A percentile compares a stretch with the other conserved stretches of the same genome.
phyloP scores from a whole-genome alignment of 371 early-diverging fungal species.

The Thermomucor indicae-seudaticae region DNA sequence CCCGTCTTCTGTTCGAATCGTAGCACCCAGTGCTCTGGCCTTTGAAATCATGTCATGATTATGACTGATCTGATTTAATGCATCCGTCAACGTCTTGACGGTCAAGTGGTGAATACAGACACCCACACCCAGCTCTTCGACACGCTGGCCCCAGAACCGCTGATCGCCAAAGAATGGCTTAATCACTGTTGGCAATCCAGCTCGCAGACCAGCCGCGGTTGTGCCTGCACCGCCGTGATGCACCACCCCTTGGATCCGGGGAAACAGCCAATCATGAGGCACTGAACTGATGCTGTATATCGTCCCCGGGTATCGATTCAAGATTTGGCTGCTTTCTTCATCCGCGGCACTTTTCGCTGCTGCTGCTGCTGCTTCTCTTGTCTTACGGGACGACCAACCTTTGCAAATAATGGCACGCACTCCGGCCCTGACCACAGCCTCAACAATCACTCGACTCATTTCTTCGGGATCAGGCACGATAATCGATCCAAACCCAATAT shows the following conservation, averaged over 20 bases:
- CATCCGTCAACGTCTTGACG: slow-evolving; percentile 44
- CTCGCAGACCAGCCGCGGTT: slow-evolving; percentile 73
- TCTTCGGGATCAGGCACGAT: slow-evolving; percentile 75
- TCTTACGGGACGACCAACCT: slow-evolving; percentile 68
- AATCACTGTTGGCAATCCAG: slow-evolving; percentile 71
- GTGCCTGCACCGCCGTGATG: slow-evolving; percentile 92
- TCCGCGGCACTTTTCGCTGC: slow-evolving; percentile 6
- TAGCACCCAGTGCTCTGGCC: slow-evolving; percentile 52
- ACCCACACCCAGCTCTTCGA: slow-evolving; percentile 65
- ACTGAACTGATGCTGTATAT: slow-evolving; percentile 56
- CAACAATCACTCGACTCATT: slow-evolving; percentile 60
- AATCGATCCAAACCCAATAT: slow-evolving; percentile 87
- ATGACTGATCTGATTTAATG: slow-evolving; percentile 52
- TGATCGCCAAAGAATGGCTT: slow-evolving; percentile 88
- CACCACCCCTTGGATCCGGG: slow-evolving; percentile 67
- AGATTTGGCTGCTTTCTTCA: slow-evolving; percentile 22
- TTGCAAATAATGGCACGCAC: slow-evolving; percentile 77
- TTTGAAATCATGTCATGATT: slow-evolving; percentile 58
- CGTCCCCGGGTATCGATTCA: slow-evolving; percentile 33
- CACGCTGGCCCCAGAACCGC: slow-evolving; percentile 72
- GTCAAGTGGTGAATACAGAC: slow-evolving; percentile 55
- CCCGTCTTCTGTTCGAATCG: slow-evolving; percentile 59
- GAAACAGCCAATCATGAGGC: slow-evolving; percentile 88
- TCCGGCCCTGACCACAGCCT: slow-evolving; percentile 62
- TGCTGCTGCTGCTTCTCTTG: slow-evolving; percentile 17